Percentiles rank a stretch among this genome's conserved stretches.
Evolutionary conservation across 371 early-diverging fungal genomes (phyloP).

Genomic region (Entomophthora muscae): DNA sequence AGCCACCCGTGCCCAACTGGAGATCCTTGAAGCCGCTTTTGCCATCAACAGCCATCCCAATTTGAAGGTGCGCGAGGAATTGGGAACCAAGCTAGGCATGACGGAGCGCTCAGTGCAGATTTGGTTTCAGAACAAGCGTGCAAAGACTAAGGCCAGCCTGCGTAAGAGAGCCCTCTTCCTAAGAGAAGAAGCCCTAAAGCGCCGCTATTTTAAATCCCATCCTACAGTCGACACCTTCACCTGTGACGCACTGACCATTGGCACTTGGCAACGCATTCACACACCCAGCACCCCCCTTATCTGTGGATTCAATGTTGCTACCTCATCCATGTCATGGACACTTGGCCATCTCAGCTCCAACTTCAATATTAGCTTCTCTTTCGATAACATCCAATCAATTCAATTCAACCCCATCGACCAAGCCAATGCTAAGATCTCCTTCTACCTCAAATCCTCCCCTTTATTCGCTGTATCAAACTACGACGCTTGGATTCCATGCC

Average conservation of each 20-base stretch:
- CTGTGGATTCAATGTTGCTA: conserved; percentile 13
- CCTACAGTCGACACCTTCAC: too few species aligned
- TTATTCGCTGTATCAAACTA: not conserved
- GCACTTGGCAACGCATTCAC: conserved; percentile 55
- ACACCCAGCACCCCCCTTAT: conserved; percentile 31
- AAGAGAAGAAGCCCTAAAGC: conserved; percentile 21
- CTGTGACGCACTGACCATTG: conserved; percentile 38
- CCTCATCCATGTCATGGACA: not conserved
- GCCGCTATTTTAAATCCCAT: too few species aligned
- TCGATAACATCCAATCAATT: not conserved
- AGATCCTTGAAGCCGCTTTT: conserved; percentile 54
- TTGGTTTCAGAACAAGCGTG: conserved; percentile 98
- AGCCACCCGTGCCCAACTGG: conserved; percentile 29
- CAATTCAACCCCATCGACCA: not conserved
- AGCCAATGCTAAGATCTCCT: not conserved
- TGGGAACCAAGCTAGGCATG: conserved; percentile 81
- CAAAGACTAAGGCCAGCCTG: conserved; percentile 65
- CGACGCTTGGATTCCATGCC: not conserved
- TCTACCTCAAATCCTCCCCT: not conserved
- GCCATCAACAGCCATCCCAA: conserved; percentile 46
- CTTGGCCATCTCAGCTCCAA: not conserved
- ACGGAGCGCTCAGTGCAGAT: conserved; percentile 91
- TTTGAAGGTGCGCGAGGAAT: conserved; percentile 61
- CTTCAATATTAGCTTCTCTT: conserved; percentile 4
- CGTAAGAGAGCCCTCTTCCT: conserved; percentile 24